phyloP scores from a whole-genome alignment of 768 basidiomycete species.

The Leccinellum albellum region DNA sequence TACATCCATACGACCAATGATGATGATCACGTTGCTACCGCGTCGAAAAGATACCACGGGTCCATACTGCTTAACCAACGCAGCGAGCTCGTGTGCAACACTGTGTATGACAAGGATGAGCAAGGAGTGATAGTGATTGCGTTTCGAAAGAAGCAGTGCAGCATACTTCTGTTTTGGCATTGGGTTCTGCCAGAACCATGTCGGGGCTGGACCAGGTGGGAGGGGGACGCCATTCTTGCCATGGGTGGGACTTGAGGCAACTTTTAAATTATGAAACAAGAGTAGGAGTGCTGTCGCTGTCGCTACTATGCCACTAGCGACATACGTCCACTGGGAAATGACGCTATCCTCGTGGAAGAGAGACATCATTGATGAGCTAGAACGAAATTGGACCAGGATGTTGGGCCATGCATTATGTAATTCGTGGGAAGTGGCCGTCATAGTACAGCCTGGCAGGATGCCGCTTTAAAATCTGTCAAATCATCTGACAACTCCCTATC shows the following conservation, averaged over 20 bases:
- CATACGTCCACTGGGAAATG: neutral
- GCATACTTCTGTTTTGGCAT: neutral
- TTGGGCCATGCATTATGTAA: too few relatives aligned
- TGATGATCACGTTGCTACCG: constrained; percentile 29
- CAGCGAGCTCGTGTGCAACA: constrained; percentile 32
- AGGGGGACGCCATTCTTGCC: neutral
- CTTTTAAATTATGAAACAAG: neutral
- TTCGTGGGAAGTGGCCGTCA: too few relatives aligned
- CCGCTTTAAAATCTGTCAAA: too few relatives aligned
- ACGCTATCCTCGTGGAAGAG: neutral
- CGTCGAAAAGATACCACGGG: constrained; percentile 51
- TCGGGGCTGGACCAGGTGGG: neutral
- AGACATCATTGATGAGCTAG: too few relatives aligned
- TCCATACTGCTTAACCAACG: constrained; percentile 53
- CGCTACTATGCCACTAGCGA: neutral
- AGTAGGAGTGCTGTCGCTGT: neutral
- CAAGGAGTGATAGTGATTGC: neutral
- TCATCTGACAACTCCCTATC: too few relatives aligned
- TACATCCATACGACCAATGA: constrained; percentile 20
- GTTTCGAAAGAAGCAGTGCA: too few relatives aligned
- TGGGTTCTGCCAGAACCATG: neutral
- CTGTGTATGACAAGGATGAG: neutral
- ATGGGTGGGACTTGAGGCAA: neutral
- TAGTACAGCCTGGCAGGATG: too few relatives aligned
- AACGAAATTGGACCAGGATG: too few relatives aligned